Conservation (phyloP, 1,284 basidiomycete genomes). For the Takashimella koratensis region DNA sequence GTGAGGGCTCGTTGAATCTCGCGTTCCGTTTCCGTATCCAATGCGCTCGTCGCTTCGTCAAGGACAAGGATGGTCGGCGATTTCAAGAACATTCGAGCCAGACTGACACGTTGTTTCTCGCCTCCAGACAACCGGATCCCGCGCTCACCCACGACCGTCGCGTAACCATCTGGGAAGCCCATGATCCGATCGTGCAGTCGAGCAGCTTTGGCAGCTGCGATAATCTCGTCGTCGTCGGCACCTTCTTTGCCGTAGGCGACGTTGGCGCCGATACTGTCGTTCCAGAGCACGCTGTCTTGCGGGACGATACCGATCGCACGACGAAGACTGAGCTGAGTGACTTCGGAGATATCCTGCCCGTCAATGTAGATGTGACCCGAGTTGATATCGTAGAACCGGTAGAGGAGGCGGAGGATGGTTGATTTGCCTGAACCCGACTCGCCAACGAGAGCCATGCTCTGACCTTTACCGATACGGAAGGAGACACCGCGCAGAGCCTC, state of each 20-base stretch:
- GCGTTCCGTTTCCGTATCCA: constrained; percentile 85
- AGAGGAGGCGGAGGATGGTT: constrained; percentile 88
- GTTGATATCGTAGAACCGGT: constrained; percentile 86
- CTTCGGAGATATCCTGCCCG: constrained; percentile 74
- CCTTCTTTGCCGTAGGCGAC: constrained; percentile 84
- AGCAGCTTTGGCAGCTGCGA: constrained; percentile 75
- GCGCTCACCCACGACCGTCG: constrained; percentile 90
- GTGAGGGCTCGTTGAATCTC: constrained; percentile 51
- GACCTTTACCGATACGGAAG: constrained; percentile 89
- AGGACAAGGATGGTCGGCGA: constrained; percentile 90
- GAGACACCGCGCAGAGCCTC: constrained; percentile 83
- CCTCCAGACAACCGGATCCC: constrained; percentile 98
- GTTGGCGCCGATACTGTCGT: constrained; percentile 91
- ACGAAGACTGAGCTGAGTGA: constrained; percentile 74
- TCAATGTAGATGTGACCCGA: constrained; percentile 70
- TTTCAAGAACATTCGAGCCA: constrained; percentile 88
- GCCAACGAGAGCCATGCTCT: constrained; percentile 93
- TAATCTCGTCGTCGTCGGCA: constrained; percentile 85
- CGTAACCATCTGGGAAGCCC: constrained; percentile 73
- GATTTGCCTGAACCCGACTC: constrained; percentile 96
- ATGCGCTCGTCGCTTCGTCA: constrained; percentile 95
- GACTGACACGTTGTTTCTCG: constrained; percentile 84
- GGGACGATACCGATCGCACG: constrained; percentile 87
- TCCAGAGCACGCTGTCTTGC: constrained; percentile 95
- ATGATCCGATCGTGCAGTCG: constrained; percentile 78